Evolutionary conservation across 2,329 filamentous ascomycete genomes (phyloP).

Genomic region (Stagonosporopsis chrysanthemi): DNA sequence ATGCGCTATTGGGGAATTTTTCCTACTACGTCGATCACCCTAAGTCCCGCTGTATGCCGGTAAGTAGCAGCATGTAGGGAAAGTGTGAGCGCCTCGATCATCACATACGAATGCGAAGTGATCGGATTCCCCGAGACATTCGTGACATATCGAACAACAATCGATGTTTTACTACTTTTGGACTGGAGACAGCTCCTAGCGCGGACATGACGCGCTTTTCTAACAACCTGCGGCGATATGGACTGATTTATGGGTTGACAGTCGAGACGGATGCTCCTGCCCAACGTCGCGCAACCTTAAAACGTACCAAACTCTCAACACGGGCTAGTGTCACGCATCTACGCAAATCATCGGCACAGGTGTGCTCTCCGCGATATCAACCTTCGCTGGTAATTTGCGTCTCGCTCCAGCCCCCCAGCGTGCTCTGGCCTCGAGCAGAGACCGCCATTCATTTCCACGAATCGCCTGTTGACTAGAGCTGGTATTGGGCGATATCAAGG

Average conservation of each 20-base stretch:
- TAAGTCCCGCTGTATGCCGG: neutral
- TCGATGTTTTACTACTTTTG: neutral
- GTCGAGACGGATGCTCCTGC: neutral
- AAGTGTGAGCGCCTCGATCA: constrained; percentile 6
- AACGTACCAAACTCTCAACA: constrained; percentile 1
- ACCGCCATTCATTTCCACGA: neutral
- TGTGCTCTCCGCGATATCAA: constrained; percentile 2
- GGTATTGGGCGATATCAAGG: neutral
- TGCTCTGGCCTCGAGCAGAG: neutral
- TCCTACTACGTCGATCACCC: constrained; percentile 1
- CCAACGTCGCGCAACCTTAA: too few species aligned
- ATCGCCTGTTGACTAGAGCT: neutral
- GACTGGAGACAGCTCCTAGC: neutral
- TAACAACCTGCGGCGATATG: constrained; percentile 3
- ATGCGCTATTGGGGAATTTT: neutral
- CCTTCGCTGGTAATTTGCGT: neutral
- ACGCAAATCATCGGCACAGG: constrained; percentile 1
- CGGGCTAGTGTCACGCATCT: neutral
- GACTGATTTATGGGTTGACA: constrained; percentile 8
- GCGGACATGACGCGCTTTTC: neutral
- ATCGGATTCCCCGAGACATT: neutral
- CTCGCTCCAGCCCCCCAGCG: constrained; percentile 3
- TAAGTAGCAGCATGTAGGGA: constrained; percentile 1
- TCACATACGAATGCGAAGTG: neutral
- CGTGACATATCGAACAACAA: neutral